Base-by-base conservation (phyloP, 202 grass and related monocot genomes). In the Setaria viridis region DNA sequence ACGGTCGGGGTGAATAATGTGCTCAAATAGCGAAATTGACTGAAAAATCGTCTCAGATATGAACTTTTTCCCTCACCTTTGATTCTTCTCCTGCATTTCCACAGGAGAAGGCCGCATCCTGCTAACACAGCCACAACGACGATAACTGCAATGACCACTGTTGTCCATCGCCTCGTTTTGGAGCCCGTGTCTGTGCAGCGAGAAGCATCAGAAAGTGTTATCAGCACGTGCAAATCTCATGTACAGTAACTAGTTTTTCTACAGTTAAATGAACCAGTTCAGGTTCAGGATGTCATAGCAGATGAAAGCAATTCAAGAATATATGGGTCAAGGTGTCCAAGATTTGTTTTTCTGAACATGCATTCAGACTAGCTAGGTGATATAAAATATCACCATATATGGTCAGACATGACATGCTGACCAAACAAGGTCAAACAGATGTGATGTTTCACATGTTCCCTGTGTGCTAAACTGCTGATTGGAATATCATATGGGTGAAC, bases 11-110 rank as follows among this genome's bases (percentile, higher is more conserved):
- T 78, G 47, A 70, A 15, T 11, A 33, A 15, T 12, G 47, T 14
- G 0, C 4, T 55, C 45, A 10, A 34, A 9, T 21, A 11, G 16
- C 67, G 4, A 50, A 60, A 11, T 3, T 34, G 7, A 9, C 56
- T 72, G n/a, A 19, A 76, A 17, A 37, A 10, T 58, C 1, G 32
- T 1, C 64, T 71, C 33, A 72, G 72, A 35, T 32, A 43, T 25
- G 63, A 34, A 34, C 0, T 29, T 7, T 9, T 34, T 0, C 15
- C 17, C 30, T 58, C 79, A 91, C 92, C 87, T 94, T 76, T 85
- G 42, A 94, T 90, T 73, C 74, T 76, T 54, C 85, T 73, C 76
- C 81, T 86, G 85, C 73, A 88, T 70, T 83, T 94, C 78, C 89
- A 90, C 62, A 87, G 3, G 1, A 94, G 63, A 50, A 90, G 55